Percentiles rank a stretch among this genome's conserved stretches.
Evolutionary conservation across 345 rosid species (phyloP).

Genomic region (Moricandia arvensis): DNA sequence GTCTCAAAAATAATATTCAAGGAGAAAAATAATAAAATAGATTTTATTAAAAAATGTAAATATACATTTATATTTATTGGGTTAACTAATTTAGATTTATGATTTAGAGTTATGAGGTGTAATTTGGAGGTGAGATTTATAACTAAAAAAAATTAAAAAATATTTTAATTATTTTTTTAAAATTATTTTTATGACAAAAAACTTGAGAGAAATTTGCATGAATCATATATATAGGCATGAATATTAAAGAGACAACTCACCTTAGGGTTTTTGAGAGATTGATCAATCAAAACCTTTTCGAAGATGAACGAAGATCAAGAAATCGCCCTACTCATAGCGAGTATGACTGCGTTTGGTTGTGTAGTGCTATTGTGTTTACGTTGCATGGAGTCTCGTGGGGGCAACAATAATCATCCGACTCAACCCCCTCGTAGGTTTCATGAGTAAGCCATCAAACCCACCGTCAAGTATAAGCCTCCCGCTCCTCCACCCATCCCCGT

Average conservation of each 20-base stretch:
- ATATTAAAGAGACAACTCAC: neutral
- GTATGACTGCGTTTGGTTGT: neutral
- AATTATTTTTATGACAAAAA: too few relatives aligned
- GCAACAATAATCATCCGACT: neutral
- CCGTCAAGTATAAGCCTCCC: neutral
- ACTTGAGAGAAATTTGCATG: too few relatives aligned
- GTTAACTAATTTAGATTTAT: too few relatives aligned
- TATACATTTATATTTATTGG: too few relatives aligned
- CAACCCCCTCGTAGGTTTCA: neutral
- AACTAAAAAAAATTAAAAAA: too few relatives aligned
- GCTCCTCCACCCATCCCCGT: constrained; percentile 42
- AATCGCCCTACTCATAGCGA: neutral
- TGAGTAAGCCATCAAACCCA: neutral
- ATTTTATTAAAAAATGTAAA: too few relatives aligned
- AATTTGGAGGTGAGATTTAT: too few relatives aligned
- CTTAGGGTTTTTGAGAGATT: neutral
- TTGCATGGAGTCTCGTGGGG: neutral
- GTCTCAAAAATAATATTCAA: too few relatives aligned
- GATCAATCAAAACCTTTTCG: neutral
- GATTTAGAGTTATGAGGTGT: too few relatives aligned
- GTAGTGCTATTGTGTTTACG: neutral
- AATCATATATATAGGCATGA: neutral
- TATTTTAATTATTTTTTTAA: too few relatives aligned
- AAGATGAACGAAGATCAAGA: neutral
- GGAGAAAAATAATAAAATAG: too few relatives aligned